Evolutionary conservation across 2,329 filamentous ascomycete genomes (phyloP).

Genomic region (Sphaerulina musiva): DNA sequence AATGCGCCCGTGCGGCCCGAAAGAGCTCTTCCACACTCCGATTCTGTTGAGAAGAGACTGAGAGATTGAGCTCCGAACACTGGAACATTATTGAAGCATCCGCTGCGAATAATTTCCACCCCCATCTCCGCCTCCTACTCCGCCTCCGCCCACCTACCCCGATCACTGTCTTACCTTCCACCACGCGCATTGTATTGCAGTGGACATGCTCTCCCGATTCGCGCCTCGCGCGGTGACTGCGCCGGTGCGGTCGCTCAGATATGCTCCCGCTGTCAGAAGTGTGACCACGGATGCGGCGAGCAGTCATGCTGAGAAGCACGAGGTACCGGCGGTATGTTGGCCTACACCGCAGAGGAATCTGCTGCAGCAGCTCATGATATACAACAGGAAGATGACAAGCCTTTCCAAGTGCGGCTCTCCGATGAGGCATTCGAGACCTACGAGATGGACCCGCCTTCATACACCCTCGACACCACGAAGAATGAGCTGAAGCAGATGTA

Average conservation of each 20-base stretch:
- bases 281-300: constrained; percentile 96
- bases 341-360: neutral
- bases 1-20: neutral
- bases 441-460: constrained; percentile 91
- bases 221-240: constrained; percentile 33
- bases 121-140: constrained; percentile 2
- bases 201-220: constrained; percentile 34
- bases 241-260: constrained; percentile 28
- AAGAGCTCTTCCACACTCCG: neutral
- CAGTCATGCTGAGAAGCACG: constrained; percentile 74
- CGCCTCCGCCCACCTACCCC: neutral
- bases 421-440: constrained; percentile 99
- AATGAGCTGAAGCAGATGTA: constrained; percentile 99
- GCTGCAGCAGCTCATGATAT: constrained; percentile 4
- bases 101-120: neutral
- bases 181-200: constrained; percentile 5
- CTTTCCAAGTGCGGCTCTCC: constrained; percentile 84
- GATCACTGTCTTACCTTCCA: neutral
- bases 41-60: neutral
- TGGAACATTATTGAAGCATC: neutral
- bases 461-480: constrained; percentile 91
- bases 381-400: constrained; percentile 79
- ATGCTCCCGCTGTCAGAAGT: constrained; percentile 50
- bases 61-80: constrained; percentile 3
- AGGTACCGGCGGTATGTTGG: constrained; percentile 57